These are phyloP conservation scores for Aspergillus cristatus DNA, from an alignment of 495 filamentous ascomycete genomes.

Conservation along the genomic window DNA sequence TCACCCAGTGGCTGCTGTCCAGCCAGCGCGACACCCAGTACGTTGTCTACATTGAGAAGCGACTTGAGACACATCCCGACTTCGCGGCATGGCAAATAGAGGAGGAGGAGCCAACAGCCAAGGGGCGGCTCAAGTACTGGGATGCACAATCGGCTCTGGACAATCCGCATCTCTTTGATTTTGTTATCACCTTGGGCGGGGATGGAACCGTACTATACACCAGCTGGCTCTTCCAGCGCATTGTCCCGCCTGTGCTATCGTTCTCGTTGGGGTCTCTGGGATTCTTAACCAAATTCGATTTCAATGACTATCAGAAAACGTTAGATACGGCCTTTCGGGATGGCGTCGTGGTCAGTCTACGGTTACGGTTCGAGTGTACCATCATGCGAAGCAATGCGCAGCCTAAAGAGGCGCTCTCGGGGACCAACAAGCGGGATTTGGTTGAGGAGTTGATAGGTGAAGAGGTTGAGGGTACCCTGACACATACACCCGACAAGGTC, in stretches of 20 bases:
- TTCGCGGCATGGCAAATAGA: constrained; percentile 63
- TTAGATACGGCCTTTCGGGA: constrained; percentile 66
- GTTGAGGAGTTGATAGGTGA: constrained; percentile 84
- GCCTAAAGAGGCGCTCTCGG: constrained; percentile 13
- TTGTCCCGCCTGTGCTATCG: constrained; percentile 87
- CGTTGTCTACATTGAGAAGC: constrained; percentile 71
- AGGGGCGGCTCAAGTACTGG: constrained; percentile 70
- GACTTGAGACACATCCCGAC: constrained; percentile 53
- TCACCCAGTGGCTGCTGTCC: constrained; percentile 80
- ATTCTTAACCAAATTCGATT: constrained; percentile 96
- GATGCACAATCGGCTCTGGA: constrained; percentile 63
- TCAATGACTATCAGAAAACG: constrained; percentile 58
- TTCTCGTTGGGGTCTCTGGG: constrained; percentile 88
- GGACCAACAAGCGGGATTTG: constrained; percentile 49
- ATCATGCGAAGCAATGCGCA: constrained; percentile 71
- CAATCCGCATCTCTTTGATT: constrained; percentile 82
- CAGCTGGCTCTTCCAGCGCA: constrained; percentile 93
- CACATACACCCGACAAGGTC: constrained; percentile 70
- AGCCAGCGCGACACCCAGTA: constrained; percentile 59
- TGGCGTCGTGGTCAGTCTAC: constrained; percentile 79
- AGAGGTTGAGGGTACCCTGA: constrained; percentile 68
- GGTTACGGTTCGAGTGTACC: constrained; percentile 87
- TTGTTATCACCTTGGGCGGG: constrained; percentile 88
- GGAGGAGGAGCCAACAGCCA: constrained; percentile 43
- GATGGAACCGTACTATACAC: constrained; percentile 95